These are phyloP conservation scores for Phoenix dactylifera DNA, from an alignment of 176 grass and related monocot species.

Conservation along the genomic window DNA sequence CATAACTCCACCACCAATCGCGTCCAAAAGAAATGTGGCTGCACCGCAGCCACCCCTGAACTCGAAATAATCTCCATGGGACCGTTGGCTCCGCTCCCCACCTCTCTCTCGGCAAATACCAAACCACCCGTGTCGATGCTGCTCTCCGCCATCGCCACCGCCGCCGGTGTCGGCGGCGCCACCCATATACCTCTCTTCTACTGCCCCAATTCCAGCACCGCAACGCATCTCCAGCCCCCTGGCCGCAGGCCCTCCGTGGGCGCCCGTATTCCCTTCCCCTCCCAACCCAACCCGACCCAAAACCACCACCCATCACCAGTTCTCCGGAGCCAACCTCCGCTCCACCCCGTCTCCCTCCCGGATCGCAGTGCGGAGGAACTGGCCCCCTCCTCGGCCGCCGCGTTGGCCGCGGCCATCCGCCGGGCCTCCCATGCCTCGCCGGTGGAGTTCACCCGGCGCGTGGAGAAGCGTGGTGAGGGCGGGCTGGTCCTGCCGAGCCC, in stretches of 20 bases:
- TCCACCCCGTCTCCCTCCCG: constrained; percentile 17
- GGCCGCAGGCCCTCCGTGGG: not conserved
- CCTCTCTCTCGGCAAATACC: no score
- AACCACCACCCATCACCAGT: constrained; percentile 1
- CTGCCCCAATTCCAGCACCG: not conserved
- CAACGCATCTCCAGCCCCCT: not conserved
- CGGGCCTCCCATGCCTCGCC: constrained; percentile 42
- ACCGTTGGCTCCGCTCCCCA: no score
- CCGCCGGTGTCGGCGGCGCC: not conserved
- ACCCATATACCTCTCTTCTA: not conserved
- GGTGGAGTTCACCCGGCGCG: constrained; percentile 39
- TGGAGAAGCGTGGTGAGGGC: constrained; percentile 2
- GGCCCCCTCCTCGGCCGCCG: constrained; percentile 38
- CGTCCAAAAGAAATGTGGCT: no score
- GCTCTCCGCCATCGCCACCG: constrained; percentile 3
- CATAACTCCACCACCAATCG: no score
- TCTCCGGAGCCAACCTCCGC: constrained; percentile 5
- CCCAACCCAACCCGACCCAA: not conserved
- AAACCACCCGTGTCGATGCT: not conserved
- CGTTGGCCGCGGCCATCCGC: constrained; percentile 40
- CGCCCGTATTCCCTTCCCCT: not conserved
- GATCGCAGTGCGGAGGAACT: constrained; percentile 16
- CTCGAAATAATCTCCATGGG: no score
- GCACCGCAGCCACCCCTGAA: no score
- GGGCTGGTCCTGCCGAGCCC: constrained; percentile 39